Evolutionary conservation across 1,139 yeast species (phyloP), one percentile per base, ranked within the genome.

Genomic region (Yamadazyma spencermartinsiae): DNA sequence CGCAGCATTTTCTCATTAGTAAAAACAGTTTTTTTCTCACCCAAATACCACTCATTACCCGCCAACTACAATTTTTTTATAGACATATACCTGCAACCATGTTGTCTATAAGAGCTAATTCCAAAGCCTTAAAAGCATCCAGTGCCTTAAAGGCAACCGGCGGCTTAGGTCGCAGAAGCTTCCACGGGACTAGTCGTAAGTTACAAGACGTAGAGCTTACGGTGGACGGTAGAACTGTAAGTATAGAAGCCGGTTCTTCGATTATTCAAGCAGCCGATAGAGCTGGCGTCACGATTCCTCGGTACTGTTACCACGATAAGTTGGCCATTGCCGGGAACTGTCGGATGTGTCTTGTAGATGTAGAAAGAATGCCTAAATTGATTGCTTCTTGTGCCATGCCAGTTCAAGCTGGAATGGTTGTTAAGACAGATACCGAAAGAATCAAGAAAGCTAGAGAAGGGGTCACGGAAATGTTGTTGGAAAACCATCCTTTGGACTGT

Each of bases 351-450:
- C 76, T 87, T 36, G 96, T 87, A 37, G 96, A 87, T 55, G 86
- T 87, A 40, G 96, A 87, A 64, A 80, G 86, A 61, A 88, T 92
- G 58, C 95, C 95, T 40, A 87, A 87, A 64, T 82, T 89, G 57
- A 86, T 86, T 50, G 95, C 96, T 5, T 85, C 94, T 11, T 87
- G 96, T 71, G 92, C 95, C 38, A 82, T 84, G 81, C 96, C 96
- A 25, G 96, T 86, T 13, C 86, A 82, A 57, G 81, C 82, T 45
- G 95, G 95, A 37, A 86, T 86, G 95, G 89, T 86, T 39, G 90
- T 87, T 41, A 80, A 82, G 58, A 87, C 96, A 39, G 80, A 82
- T 60, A 71, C 86, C 26, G 94, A 85, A 52, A 79, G 89, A 59
- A 87, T 86, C 50, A 82, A 80, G 61, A 82, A 84, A 65, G 89